Evolutionary conservation across 768 basidiomycete genomes (phyloP), one percentile per base, ranked within the genome.

Genomic region (Strobilomyces confusus): DNA sequence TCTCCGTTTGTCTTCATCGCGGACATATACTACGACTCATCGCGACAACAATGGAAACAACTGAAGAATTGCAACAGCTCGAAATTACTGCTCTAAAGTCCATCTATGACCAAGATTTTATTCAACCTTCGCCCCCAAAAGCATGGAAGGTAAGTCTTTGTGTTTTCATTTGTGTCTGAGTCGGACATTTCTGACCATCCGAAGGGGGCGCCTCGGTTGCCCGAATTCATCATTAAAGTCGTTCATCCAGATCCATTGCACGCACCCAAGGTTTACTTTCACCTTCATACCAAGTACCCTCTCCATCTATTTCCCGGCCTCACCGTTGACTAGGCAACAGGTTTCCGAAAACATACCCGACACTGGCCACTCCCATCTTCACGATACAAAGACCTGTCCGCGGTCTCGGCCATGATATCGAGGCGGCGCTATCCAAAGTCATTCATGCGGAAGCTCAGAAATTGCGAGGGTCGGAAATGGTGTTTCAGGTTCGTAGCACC

Each of bases 341-440:
- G 67, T 82, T 92, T 54, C 88, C 90, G 4, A 89, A 84, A 69
- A 89, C 88, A 48, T 92, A 92, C 63, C 90, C 90, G n/a, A 72
- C 73, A 5, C 78, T 86, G 49, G 83, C 87, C 25, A 79, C 76
- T 38, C 85, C 89, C 8, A 79, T 76, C 1, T 87, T 92, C 58
- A 74, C 79, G 8, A 78, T 90, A 37, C 80, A 86, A 66, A 85
- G 80, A 60, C 86, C 86, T 20, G 61, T 79, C 48, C 71, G 75
- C 32, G 87, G 88, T 22, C 62, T 92, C 30, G 73, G 66, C 36
- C 73, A 77, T 29, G 79, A 80, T n/a, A 75, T 88, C 55, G 71
- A 85, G 43, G 69, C 73, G 41, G 80, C 74, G 37, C 69, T 92
- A 19, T 72, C 79, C 5, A 81, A 81, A 43, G 75, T 75, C 19